A percentile compares a stretch with the other conserved stretches of the same genome.
Evolutionary conservation across 2,329 filamentous ascomycete genomes (phyloP).

Genomic region (Aspergillus vadensis): DNA sequence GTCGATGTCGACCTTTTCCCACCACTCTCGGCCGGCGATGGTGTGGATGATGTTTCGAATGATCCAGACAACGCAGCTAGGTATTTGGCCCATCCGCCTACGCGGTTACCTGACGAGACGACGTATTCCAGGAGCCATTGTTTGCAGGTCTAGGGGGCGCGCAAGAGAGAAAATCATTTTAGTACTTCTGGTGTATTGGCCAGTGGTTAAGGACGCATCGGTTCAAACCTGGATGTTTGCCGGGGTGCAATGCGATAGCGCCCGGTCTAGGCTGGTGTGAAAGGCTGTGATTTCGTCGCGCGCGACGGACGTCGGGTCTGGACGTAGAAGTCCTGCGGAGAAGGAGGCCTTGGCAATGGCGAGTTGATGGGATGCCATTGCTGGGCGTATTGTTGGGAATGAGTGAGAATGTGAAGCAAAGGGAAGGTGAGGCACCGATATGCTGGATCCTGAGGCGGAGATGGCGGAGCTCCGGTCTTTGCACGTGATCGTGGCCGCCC

Average conservation of each 20-base stretch:
- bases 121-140: conserved; percentile 77
- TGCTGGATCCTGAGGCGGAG: not conserved
- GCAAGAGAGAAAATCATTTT: conserved; percentile 30
- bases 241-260: conserved; percentile 71
- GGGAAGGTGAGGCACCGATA: not conserved
- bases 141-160: conserved; percentile 73
- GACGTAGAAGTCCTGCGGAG: conserved; percentile 70
- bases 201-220: conserved; percentile 33
- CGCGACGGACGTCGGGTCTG: conserved; percentile 69
- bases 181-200: conserved; percentile 33
- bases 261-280: conserved; percentile 65
- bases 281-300: conserved; percentile 71
- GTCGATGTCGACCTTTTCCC: conserved; percentile 25
- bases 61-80: conserved; percentile 68
- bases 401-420: not conserved
- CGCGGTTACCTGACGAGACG: conserved; percentile 66
- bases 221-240: conserved; percentile 85
- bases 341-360: conserved; percentile 80
- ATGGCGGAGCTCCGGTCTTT: not conserved
- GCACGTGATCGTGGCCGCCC: conserved; percentile 8
- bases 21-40: conserved; percentile 27
- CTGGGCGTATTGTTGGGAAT: conserved; percentile 1
- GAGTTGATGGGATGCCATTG: conserved; percentile 69
- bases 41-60: conserved; percentile 39
- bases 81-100: conserved; percentile 72